Percentiles rank a stretch among this genome's conserved stretches.
phyloP scores from a whole-genome alignment of 1,284 basidiomycete genomes.

The Tylopilus orsonianus region DNA sequence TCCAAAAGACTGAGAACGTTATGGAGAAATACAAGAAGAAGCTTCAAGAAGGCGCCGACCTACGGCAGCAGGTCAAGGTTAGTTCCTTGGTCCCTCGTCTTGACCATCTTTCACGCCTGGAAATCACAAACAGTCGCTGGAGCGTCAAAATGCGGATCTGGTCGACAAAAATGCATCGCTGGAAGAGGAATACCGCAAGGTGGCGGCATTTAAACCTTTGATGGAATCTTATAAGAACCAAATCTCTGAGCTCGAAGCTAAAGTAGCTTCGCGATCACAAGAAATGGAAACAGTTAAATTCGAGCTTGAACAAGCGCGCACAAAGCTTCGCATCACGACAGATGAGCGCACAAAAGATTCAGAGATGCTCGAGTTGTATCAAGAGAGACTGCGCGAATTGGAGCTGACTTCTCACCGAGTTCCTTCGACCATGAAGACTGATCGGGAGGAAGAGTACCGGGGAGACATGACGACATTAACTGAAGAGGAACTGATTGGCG shows the following conservation, averaged over 20 bases:
- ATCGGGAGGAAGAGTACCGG: constrained; percentile 24
- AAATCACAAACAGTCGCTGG: constrained; percentile 59
- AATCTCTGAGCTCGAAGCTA: constrained; percentile 79
- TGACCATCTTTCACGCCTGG: constrained; percentile 1
- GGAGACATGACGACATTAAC: constrained; percentile 36
- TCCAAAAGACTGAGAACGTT: constrained; percentile 94
- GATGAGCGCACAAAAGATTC: constrained; percentile 78
- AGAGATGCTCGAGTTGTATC: constrained; percentile 85
- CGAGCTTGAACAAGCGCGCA: constrained; percentile 74
- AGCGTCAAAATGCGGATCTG: constrained; percentile 90
- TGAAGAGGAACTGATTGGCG: constrained; percentile 42
- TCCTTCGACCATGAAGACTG: constrained; percentile 23
- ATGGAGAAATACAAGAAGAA: constrained; percentile 99
- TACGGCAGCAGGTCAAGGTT: constrained; percentile 85
- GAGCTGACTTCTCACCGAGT: constrained; percentile 65
- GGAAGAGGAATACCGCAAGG: constrained; percentile 88
- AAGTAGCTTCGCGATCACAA: constrained; percentile 59
- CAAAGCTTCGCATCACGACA: constrained; percentile 65
- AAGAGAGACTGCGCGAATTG: constrained; percentile 89
- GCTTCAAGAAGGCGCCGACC: constrained; percentile 89
- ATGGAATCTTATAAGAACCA: constrained; percentile 93
- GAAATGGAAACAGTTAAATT: constrained; percentile 74
- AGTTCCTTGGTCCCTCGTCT: constrained; percentile 15
- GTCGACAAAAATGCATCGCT: constrained; percentile 89
- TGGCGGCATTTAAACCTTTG: constrained; percentile 82